Base-by-base conservation (phyloP, 768 basidiomycete genomes). In the Wakefieldia striispora region DNA sequence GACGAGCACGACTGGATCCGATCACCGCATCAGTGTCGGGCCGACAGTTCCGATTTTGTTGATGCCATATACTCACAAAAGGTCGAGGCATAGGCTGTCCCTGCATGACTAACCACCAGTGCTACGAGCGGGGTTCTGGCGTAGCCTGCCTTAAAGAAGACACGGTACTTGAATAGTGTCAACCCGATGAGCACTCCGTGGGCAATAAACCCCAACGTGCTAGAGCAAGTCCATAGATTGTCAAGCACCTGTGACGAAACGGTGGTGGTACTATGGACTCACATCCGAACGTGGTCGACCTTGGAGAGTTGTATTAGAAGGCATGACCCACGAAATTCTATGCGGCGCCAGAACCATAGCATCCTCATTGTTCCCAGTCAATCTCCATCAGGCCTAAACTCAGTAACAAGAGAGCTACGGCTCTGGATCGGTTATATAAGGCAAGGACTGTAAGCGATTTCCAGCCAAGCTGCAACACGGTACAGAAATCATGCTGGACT, bases 161-260 rank as follows among this genome's bases (percentile, higher is more conserved):
- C 14, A 20, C 38, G 41, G 36, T 63, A 63, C 53, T 64, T 62
- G 56, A 51, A 47, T 33, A 49, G 19, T 2, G 58, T 63, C 42
- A 62, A 19, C 39, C 44, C 16, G 8, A 63, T 39, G 6, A 62
- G 35, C 10, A 38, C 34, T 27, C 53, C 57, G 33, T 62, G 61
- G 4, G 43, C 48, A 8, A 21, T n/a, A 13, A 62, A 53, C 10
- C 23, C 42, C 3, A 63, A 16, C n/a, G 54, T 19, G 31, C 61
- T 62, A 17, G n/a, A 26, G 13, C 14, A 41, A 29, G 12, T 29
- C 11, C 12, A 29, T 29, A 29, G 29, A 12, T 21, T 33, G 31
- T 20, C 35, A 17, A 33, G 11, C 33, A 38, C 6, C 10, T 12
- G 1, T 14, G 38, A 33, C 2, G 9, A 12, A 36, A 12, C 6